A percentile compares a stretch with the other conserved stretches of the same genome.
Conservation (phyloP, 768 basidiomycete genomes). For the Hericium rajendrae region DNA sequence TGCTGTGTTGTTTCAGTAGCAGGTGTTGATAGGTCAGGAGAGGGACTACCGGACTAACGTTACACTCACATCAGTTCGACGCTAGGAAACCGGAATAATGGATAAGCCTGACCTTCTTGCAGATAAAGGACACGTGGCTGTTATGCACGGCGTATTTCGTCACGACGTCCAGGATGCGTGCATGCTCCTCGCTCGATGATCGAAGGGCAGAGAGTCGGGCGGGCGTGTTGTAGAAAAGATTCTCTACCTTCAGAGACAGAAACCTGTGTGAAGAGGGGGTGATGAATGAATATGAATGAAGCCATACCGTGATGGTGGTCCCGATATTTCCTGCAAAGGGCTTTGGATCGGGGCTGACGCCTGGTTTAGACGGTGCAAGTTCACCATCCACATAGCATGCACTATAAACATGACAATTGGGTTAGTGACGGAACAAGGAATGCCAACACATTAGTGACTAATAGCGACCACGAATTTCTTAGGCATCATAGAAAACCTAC, state of each 20-base stretch:
- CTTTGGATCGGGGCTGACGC: slow-evolving; percentile 66
- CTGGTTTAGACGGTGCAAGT: slow-evolving; percentile 61
- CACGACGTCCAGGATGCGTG: slow-evolving; percentile 82
- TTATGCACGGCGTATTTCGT: slow-evolving; percentile 95
- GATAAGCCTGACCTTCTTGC: slow-evolving; percentile 63
- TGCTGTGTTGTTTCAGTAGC: slow-evolving; percentile 52
- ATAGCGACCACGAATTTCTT: background rate
- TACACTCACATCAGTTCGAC: background rate
- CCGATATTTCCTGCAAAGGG: slow-evolving; percentile 94
- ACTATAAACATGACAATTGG: slow-evolving; percentile 29
- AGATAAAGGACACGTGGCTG: slow-evolving; percentile 75
- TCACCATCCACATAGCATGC: slow-evolving; percentile 75
- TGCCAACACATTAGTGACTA: background rate
- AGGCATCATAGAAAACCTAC: slow-evolving; percentile 37
- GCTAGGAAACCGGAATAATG: background rate
- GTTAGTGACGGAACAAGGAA: background rate
- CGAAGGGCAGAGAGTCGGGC: slow-evolving; percentile 79
- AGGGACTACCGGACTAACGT: slow-evolving; percentile 53
- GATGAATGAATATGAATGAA: background rate
- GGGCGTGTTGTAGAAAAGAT: slow-evolving; percentile 91
- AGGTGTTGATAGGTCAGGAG: slow-evolving; percentile 78
- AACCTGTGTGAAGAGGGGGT: background rate
- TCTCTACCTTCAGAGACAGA: slow-evolving; percentile 62
- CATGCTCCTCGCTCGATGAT: slow-evolving; percentile 83
- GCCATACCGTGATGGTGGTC: slow-evolving; percentile 67